Base-by-base conservation (phyloP, 352 stramenopile species). In the Blastocystis sp. region DNA sequence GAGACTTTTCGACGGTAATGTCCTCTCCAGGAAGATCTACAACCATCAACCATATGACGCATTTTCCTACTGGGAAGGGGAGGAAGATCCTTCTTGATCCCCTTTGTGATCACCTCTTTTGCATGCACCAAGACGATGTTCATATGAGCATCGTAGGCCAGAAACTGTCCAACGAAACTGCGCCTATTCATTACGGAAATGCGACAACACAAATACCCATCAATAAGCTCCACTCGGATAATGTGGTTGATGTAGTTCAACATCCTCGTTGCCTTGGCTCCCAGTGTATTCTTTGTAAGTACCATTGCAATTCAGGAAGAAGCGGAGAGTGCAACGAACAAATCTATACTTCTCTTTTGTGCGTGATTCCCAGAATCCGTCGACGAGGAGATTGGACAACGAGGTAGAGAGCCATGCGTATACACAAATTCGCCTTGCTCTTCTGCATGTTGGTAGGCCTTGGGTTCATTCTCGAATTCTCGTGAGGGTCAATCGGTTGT, bases 211-310 rank as follows among this genome's bases (percentile, higher is more conserved):
- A 3, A 2, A 69, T 84, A 84, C 74, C 74, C 74, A 68, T 84
- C 74, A 48, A 69, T 11, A 17, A 84, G 34, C 54, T 84, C 74
- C 11, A 84, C 74, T 28, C 74, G 74, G n/a, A 84, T 84, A 17
- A 84, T 84, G 60, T 84, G 74, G 74, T 84, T 84, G 24, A 84
- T 84, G 57, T 84, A 84, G 74, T 84, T 54, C 34, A 84, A 64
- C 74, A 84, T 84, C 57, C 48, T 84, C 19, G 74, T 84, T 45
- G 74, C 74, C 74, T 84, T 84, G 24, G 74, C 74, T 70, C 74
- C 74, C 74, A 84, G 45, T 52, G 40, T 66, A 48, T 45, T 84
- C 74, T 84, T 84, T 69, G 74, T 84, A n/a, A 38, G 34, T 54
- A 84, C 74, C 74, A 84, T 84, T 48, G 17, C 52, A 11, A 40